Evolutionary conservation across 176 grass and related monocot species (phyloP), one percentile per base, ranked within the genome.

Genomic region (Carex littledalei): DNA sequence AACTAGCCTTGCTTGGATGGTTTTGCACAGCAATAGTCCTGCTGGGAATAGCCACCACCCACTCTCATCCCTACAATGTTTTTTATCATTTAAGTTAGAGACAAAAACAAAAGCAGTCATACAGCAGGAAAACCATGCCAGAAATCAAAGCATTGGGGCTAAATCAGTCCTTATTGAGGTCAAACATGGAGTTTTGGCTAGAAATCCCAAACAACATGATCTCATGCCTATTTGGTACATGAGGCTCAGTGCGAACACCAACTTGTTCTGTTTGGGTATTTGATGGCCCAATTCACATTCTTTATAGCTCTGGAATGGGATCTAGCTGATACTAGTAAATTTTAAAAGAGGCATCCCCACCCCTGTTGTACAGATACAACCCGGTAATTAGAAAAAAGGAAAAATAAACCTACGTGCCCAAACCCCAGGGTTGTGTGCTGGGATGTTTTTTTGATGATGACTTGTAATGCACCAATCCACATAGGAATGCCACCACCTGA

Each of bases 21-120:
- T 96, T 96, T 99, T 99, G 80, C 92, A 87, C 79, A 99, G 63
- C 74, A 99, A 88, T 24, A 99, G 87, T 64, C 87, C 91, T 16
- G 81, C 85, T 8, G 97, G 97, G 85, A 99, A 96, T 47, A 99
- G 87, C 93, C 97, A 99, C 97, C 97, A 99, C 63, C 97, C 91
- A 35, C 97, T 99, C 86, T 99, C 97, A 87, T 99, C 97, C 88
- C 97, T 99, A 87, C 18, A 52, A 79, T 80, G 82, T 55, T 78
- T 78, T 56, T 34, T 6, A 55, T 56, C 52, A 57, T 78, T 78
- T 26, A 17, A 56, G 14, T 72, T 45, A 57, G 24, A 50, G 43
- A 39, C 4, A 55, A 78, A 21, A 31, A 56, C 55, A 56, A 78
- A 31, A 31, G 6, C 21, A 29, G 22, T 32, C 50, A 69, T 50